These are phyloP conservation scores for Puccinia brachypodii DNA, from an alignment of 1,284 basidiomycete genomes.

Conservation along the genomic window DNA sequence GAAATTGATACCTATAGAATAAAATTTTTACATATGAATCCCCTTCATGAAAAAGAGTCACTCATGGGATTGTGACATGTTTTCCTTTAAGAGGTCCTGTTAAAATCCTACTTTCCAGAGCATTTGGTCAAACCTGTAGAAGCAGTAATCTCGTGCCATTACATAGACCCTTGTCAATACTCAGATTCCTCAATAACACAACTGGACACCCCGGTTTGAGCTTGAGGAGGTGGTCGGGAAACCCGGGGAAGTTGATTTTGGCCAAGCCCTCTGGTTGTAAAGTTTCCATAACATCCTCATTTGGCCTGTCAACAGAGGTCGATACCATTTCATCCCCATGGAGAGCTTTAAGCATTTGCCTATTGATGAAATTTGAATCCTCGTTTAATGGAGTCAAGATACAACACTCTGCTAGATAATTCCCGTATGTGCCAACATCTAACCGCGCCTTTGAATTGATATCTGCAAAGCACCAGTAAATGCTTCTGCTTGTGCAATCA, in stretches of 20 bases:
- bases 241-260: slow-evolving; percentile 2
- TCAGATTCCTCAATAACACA: slow-evolving; percentile 8
- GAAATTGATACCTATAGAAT: slow-evolving; percentile 58
- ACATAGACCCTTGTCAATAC: neutral
- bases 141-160: slow-evolving; percentile 20
- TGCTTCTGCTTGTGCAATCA: too few relatives aligned
- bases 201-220: neutral
- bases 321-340: neutral
- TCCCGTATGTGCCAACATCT: too few relatives aligned
- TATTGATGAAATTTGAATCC: neutral
- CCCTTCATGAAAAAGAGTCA: neutral
- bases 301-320: neutral
- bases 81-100: neutral
- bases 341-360: neutral
- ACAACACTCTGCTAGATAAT: neutral
- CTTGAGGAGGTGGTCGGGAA: neutral
- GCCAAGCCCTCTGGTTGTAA: neutral
- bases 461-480: too few relatives aligned
- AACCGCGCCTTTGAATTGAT: too few relatives aligned
- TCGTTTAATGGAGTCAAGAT: neutral
- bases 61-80: neutral
- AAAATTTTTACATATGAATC: slow-evolving; percentile 51
- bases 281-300: neutral
- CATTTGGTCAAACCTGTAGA: too few relatives aligned
- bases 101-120: neutral